Conservation (phyloP, 495 filamentous ascomycete species). For the Annulohypoxylon bovei region DNA sequence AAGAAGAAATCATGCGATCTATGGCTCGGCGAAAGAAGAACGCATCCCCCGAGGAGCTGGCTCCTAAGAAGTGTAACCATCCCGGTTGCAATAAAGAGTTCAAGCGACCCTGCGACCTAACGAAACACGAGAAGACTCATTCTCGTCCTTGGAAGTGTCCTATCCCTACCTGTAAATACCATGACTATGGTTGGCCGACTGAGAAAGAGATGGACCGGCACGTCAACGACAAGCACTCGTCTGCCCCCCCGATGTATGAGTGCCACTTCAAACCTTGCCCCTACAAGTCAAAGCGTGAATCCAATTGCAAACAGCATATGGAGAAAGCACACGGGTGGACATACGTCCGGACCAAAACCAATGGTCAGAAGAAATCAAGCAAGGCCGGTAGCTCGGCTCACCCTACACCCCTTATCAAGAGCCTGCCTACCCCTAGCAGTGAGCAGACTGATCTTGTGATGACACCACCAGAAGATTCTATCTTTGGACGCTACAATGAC, state of each 20-base stretch:
- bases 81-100: conserved; percentile 84
- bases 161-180: conserved; percentile 81
- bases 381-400: conserved; percentile 58
- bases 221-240: conserved; percentile 91
- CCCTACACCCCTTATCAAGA: conserved; percentile 64
- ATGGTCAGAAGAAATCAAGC: conserved; percentile 68
- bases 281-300: conserved; percentile 94
- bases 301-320: conserved; percentile 99
- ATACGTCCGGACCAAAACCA: conserved; percentile 92
- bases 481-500: conserved; percentile 43
- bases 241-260: conserved; percentile 76
- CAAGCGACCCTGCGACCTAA: conserved; percentile 90
- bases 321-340: conserved; percentile 94
- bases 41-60: conserved; percentile 73
- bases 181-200: conserved; percentile 89
- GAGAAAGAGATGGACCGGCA: conserved; percentile 98
- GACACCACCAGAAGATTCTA: conserved; percentile 56
- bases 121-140: conserved; percentile 97
- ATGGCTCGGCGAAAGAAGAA: conserved; percentile 93
- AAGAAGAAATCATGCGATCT: conserved; percentile 81
- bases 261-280: conserved; percentile 88
- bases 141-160: conserved; percentile 94
- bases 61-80: conserved; percentile 74
- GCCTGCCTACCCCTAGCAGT: conserved; percentile 60
- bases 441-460: conserved; percentile 54